These are phyloP conservation scores for Capsicum baccatum DNA, from an alignment of 257 asterid genomes.

Conservation along the genomic window DNA sequence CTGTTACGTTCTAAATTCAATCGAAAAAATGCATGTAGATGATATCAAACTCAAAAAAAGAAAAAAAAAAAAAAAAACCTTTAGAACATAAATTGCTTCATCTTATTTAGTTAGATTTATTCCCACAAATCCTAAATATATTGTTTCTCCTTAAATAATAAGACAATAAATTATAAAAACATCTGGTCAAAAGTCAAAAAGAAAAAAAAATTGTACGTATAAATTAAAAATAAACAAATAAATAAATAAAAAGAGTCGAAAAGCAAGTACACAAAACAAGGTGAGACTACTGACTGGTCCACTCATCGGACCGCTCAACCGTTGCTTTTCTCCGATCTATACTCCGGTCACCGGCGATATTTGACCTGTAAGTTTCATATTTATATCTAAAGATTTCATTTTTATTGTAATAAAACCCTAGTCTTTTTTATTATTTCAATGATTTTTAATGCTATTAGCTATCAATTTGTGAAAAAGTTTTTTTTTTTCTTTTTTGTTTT, in stretches of 20 bases:
- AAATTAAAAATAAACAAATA: background rate
- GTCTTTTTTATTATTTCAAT: background rate
- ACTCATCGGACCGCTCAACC: background rate
- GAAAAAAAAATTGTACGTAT: no score
- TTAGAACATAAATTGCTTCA: no score
- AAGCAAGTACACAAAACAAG: background rate
- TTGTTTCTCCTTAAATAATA: no score
- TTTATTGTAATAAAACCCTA: background rate
- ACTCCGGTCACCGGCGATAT: background rate
- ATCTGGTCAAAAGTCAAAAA: no score
- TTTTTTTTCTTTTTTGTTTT: background rate
- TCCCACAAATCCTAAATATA: no score
- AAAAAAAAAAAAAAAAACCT: no score
- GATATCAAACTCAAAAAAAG: no score
- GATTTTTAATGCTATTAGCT: background rate
- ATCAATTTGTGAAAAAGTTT: background rate
- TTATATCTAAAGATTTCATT: background rate
- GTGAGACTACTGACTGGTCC: background rate
- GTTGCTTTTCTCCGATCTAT: background rate
- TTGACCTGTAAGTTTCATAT: background rate
- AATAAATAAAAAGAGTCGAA: background rate
- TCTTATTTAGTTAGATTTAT: no score
- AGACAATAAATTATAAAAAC: no score
- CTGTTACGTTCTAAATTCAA: no score
- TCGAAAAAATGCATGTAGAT: no score